These are phyloP conservation scores for Astragalus glycyphyllos DNA, from an alignment of 306 rosid genomes.

Conservation along the genomic window DNA sequence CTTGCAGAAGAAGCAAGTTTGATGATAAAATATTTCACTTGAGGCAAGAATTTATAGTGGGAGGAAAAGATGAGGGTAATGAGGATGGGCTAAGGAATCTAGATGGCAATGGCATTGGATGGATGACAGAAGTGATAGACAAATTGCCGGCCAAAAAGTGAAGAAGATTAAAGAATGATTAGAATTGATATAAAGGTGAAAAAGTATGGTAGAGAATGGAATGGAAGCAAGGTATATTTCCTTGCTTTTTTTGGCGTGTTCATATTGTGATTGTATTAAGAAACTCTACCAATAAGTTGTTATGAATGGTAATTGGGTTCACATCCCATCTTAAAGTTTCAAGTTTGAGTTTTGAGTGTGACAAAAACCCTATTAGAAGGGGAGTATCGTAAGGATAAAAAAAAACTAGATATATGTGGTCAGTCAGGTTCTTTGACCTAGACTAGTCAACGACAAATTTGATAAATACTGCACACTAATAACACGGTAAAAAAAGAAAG, in stretches of 20 bases:
- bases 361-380: no score
- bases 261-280: slow-evolving; percentile 44
- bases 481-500: no score
- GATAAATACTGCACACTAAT: no score
- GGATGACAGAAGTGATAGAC: slow-evolving; percentile 50
- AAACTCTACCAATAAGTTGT: no score
- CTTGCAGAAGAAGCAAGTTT: slow-evolving; percentile 22
- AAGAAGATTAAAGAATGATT: slow-evolving; percentile 33
- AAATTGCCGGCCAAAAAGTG: slow-evolving; percentile 82
- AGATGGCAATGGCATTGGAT: slow-evolving; percentile 58
- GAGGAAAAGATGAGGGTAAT: slow-evolving; percentile 29
- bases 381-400: no score
- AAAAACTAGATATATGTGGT: no score
- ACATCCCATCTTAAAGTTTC: no score
- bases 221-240: slow-evolving; percentile 71
- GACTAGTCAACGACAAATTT: no score
- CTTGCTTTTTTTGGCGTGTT: slow-evolving; percentile 43
- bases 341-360: no score
- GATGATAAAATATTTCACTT: slow-evolving; percentile 21
- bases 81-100: slow-evolving; percentile 65
- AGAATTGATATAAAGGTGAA: slow-evolving; percentile 39
- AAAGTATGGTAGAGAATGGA: slow-evolving; percentile 33
- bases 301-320: no score
- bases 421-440: no score
- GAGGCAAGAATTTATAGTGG: slow-evolving; percentile 55